These are phyloP conservation scores for Closterium sp. DNA, from an alignment of 139 green algal genomes.

Conservation along the genomic window DNA sequence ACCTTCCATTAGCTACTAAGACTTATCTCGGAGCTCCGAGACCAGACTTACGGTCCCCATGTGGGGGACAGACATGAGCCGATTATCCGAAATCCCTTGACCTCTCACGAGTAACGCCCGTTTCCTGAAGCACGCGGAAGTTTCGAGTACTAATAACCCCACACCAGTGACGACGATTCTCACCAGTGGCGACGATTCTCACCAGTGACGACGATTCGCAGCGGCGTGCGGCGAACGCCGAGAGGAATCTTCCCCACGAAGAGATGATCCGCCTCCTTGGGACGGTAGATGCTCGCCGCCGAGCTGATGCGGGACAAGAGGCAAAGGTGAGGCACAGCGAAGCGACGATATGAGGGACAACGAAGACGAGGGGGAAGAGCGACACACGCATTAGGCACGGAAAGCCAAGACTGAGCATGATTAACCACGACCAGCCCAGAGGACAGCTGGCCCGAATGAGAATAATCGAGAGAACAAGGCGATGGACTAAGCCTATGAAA, in stretches of 20 bases:
- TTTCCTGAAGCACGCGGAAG: too few relatives aligned
- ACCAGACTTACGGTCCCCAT: too few relatives aligned
- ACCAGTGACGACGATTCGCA: constrained; percentile 36
- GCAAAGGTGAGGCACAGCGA: neutral
- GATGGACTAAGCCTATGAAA: neutral
- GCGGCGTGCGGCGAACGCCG: constrained; percentile 14
- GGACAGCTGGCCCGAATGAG: too few relatives aligned
- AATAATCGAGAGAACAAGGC: too few relatives aligned
- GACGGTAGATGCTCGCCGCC: neutral
- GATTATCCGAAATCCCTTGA: too few relatives aligned
- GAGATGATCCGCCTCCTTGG: neutral
- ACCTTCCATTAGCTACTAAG: neutral
- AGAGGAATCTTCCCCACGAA: constrained; percentile 16
- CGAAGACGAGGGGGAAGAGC: neutral
- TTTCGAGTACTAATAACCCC: neutral
- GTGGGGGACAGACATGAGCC: too few relatives aligned
- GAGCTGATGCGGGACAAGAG: neutral
- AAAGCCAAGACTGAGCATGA: neutral
- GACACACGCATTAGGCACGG: neutral
- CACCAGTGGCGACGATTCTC: neutral
- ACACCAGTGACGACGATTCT: constrained; percentile 33
- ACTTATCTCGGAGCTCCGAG: too few relatives aligned
- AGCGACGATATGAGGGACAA: neutral
- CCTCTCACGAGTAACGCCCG: too few relatives aligned
- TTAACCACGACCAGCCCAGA: too few relatives aligned